Evolutionary conservation across 768 basidiomycete genomes (phyloP), one percentile per base, ranked within the genome.

Genomic region (Naganishia vishniacii): DNA sequence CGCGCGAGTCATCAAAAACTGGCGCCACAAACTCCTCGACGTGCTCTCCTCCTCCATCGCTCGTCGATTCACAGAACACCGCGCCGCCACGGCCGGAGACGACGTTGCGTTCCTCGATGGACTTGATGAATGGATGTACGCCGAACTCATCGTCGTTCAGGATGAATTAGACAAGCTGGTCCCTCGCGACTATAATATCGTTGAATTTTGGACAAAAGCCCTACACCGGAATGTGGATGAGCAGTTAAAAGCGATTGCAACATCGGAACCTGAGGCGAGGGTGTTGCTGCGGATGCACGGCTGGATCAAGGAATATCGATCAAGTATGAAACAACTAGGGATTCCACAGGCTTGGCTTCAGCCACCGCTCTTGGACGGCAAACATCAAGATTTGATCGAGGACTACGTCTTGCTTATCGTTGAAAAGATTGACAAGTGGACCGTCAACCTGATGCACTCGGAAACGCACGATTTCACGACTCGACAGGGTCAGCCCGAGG

Each of bases 361-460:
- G 60, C 95, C 94, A 0, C 85, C 93, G 0, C 80, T 98, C n/a
- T 82, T 99, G 34, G 92, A 91, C 64, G 94, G 95, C 64, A 91
- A 92, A 75, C 91, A 94, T 72, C 91, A 95, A 75, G 80, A 80
- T 29, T 83, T 99, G 63, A 92, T 98, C 69, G 94, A 99, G 70
- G 91, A 93, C 71, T 99, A 99, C 78, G 85, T 95, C 59, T 84
- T 86, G 68, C 83, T 98, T 66, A 93, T 99, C 77, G 85, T 95
- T 74, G 84, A 83, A 77, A 97, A 97, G 77, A 85, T 98, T 58
- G 93, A 97, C 77, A 94, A 99, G 76, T 99, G 95, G 95, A 87
- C 90, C 6, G 79, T 82, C 48, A 98, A 95, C 76, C 82, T 98
- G 59, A 93, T 95, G 88, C 87, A 85, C 74, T 88, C 89, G 18